Conservation (phyloP, 768 basidiomycete genomes). For the Russula sp. region DNA sequence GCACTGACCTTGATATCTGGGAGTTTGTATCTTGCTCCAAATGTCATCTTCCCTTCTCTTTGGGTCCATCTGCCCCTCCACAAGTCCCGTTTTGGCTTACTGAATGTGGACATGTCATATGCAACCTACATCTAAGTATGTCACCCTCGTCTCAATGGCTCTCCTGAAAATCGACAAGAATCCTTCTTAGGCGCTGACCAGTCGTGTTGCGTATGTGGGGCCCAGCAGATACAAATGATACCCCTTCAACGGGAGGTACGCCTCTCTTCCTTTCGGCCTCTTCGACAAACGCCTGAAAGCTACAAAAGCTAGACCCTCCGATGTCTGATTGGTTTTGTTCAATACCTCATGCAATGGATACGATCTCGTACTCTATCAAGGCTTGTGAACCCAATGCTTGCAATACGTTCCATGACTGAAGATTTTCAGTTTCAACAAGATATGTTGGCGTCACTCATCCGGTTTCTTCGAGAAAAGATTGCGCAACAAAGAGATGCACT, state of each 20-base stretch:
- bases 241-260: conserved; percentile 71
- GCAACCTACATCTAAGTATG: conserved; percentile 81
- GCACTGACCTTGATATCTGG: conserved; percentile 60
- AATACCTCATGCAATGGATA: conserved; percentile 55
- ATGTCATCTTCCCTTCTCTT: conserved; percentile 62
- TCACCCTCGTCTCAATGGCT: not conserved
- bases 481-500: conserved; percentile 49
- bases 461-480: conserved; percentile 53
- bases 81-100: conserved; percentile 82
- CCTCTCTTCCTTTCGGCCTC: not conserved
- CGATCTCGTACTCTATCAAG: conserved; percentile 61
- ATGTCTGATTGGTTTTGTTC: conserved; percentile 81
- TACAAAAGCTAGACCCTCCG: conserved; percentile 61
- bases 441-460: conserved; percentile 60
- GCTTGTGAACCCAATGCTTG: conserved; percentile 32
- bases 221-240: conserved; percentile 56
- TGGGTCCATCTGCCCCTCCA: conserved; percentile 43
- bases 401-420: not conserved
- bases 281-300: not conserved
- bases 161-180: not conserved
- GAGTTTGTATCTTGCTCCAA: conserved; percentile 67
- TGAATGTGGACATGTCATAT: conserved; percentile 81
- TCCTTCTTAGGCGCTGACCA: conserved; percentile 56
- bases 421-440: conserved; percentile 71
- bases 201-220: conserved; percentile 65